These are phyloP conservation scores for Phytophthora boehmeriae DNA, from an alignment of 352 stramenopile genomes.

Conservation along the genomic window DNA sequence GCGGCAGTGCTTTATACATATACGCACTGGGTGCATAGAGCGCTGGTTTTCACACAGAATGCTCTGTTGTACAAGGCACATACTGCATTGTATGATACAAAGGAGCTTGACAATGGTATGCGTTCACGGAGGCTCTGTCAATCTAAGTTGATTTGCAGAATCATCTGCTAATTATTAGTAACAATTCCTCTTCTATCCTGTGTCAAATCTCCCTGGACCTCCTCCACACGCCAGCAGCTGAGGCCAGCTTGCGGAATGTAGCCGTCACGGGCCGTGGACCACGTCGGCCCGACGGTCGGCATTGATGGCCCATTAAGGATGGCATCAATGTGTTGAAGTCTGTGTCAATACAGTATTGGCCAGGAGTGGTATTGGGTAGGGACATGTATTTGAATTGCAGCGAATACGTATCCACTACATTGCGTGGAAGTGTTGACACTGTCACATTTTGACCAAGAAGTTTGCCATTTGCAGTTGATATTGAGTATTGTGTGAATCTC, in stretches of 20 bases:
- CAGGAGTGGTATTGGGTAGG: too few species aligned
- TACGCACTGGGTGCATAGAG: too few species aligned
- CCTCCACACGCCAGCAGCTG: constrained; percentile 23
- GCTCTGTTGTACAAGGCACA: not conserved
- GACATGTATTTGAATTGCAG: too few species aligned
- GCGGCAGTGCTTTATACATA: too few species aligned
- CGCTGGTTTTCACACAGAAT: not conserved
- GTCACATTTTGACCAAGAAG: too few species aligned
- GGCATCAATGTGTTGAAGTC: too few species aligned
- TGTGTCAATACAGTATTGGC: too few species aligned
- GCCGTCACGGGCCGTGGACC: not conserved
- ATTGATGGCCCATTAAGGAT: not conserved
- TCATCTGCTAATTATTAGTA: not conserved
- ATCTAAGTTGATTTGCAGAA: constrained; percentile 20
- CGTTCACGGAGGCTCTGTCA: not conserved
- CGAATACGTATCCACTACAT: too few species aligned
- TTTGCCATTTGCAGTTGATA: too few species aligned
- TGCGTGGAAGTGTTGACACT: too few species aligned
- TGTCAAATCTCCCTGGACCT: constrained; percentile 12
- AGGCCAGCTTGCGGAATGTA: not conserved
- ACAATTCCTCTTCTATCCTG: constrained; percentile 5
- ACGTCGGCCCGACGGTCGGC: not conserved
- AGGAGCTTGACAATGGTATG: not conserved
- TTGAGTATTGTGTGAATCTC: too few species aligned
- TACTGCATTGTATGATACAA: too few species aligned